These are phyloP conservation scores for Erythrophleum ivorense DNA, from an alignment of 331 rosid species.

Conservation along the genomic window DNA sequence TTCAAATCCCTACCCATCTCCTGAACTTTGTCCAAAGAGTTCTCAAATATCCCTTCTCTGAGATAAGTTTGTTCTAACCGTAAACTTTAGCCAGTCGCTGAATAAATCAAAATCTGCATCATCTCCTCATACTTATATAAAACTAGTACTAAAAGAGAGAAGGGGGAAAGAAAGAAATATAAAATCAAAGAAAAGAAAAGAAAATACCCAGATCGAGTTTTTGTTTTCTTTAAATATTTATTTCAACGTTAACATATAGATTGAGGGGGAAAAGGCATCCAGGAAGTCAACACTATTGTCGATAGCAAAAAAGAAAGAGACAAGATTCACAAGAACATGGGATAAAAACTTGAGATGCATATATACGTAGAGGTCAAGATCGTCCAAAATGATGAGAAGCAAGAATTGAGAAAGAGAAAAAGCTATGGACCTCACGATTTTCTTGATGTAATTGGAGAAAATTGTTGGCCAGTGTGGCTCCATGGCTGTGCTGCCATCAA, in stretches of 20 bases:
- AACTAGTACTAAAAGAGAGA: background rate
- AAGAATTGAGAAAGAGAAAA: background rate
- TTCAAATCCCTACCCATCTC: background rate
- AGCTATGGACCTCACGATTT: constrained; percentile 34
- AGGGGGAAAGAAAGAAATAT: background rate
- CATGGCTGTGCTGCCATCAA: constrained; percentile 39
- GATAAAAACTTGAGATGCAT: no score
- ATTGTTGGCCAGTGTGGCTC: constrained; percentile 36
- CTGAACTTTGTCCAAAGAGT: background rate
- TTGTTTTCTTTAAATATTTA: no score
- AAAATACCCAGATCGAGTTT: no score
- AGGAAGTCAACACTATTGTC: no score
- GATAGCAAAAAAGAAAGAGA: no score
- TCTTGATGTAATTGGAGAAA: constrained; percentile 31
- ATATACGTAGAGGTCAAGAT: no score
- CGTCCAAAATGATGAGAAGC: no score
- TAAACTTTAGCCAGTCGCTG: background rate
- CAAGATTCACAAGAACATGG: no score
- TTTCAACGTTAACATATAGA: no score
- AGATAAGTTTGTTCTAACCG: background rate
- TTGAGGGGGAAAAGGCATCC: no score
- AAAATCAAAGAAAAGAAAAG: background rate
- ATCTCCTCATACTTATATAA: background rate
- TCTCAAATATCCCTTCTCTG: background rate
- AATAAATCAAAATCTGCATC: background rate